Evolutionary conservation across 441 rosid genomes (phyloP).

Genomic region (Codiaeum variegatum): DNA sequence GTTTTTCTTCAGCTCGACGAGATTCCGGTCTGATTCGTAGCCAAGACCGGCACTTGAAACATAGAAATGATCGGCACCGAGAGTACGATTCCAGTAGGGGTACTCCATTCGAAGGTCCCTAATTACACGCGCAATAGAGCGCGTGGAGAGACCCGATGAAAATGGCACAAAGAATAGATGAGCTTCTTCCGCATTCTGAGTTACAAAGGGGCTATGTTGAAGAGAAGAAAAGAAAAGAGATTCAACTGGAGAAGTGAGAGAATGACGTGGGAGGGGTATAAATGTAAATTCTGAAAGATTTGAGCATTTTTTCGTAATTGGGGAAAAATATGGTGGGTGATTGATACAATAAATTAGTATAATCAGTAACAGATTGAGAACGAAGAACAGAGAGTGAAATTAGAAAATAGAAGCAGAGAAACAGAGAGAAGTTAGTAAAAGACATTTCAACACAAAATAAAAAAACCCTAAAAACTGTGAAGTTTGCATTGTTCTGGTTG

Average conservation of each 20-base stretch:
- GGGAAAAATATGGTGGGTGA: constrained; percentile 34
- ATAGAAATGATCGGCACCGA: constrained; percentile 59
- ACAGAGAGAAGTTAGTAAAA: background rate
- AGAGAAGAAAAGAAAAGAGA: constrained; percentile 45
- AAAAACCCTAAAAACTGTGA: background rate
- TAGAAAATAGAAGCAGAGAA: constrained; percentile 13
- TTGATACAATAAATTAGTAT: constrained; percentile 28
- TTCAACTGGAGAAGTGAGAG: constrained; percentile 31
- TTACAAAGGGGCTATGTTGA: constrained; percentile 33
- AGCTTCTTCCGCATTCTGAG: constrained; percentile 43
- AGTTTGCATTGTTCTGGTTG: too few relatives aligned
- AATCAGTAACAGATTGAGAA: constrained; percentile 4
- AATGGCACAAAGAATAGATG: constrained; percentile 59
- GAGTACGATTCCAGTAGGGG: constrained; percentile 61
- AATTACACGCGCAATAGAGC: constrained; percentile 31
- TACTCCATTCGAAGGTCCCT: constrained; percentile 27
- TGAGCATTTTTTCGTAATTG: constrained; percentile 40
- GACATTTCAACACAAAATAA: constrained; percentile 15
- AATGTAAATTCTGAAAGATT: constrained; percentile 38
- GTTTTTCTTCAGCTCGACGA: constrained; percentile 54
- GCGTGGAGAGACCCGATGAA: constrained; percentile 31
- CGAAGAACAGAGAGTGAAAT: constrained; percentile 11
- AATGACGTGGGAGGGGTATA: constrained; percentile 29
- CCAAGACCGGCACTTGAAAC: constrained; percentile 42
- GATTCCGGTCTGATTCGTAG: constrained; percentile 40